Evolutionary conservation across 768 basidiomycete species (phyloP).

Genomic region (Amanita rubescens): DNA sequence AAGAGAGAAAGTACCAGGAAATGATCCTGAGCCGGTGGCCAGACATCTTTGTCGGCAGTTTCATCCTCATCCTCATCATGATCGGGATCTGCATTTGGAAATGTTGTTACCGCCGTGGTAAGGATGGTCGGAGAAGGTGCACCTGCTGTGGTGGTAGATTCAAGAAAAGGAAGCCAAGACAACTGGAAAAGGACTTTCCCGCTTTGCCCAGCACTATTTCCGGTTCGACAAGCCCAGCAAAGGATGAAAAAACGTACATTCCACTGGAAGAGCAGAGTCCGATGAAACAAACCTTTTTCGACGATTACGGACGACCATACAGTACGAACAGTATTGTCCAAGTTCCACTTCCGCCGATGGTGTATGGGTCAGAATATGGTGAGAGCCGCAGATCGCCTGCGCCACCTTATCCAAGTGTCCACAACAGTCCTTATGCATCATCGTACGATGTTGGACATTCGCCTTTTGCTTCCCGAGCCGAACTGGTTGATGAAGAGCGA

Average conservation of each 20-base stretch:
- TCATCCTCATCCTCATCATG: constrained; percentile 40
- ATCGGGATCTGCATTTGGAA: constrained; percentile 48
- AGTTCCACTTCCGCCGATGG: background rate
- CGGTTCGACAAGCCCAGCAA: background rate
- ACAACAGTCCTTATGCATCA: background rate
- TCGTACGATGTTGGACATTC: background rate
- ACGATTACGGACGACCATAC: background rate
- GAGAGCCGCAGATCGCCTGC: background rate
- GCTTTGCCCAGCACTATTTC: background rate
- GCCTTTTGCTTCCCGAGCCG: background rate
- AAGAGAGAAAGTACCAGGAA: constrained; percentile 60
- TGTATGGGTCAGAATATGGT: constrained; percentile 1
- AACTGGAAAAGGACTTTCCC: constrained; percentile 19
- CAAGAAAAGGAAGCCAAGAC: background rate
- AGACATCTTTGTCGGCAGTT: constrained; percentile 57
- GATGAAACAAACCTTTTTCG: background rate
- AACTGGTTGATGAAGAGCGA: background rate
- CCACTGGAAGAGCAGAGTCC: constrained; percentile 1
- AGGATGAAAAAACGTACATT: background rate
- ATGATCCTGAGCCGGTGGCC: constrained; percentile 66
- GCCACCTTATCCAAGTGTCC: background rate
- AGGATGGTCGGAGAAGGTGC: constrained; percentile 13
- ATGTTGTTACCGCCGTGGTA: constrained; percentile 42
- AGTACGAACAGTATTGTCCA: background rate
- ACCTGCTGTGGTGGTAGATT: constrained; percentile 8